Base-by-base conservation (phyloP, 768 basidiomycete species). In the Leccinum disarticulatum region DNA sequence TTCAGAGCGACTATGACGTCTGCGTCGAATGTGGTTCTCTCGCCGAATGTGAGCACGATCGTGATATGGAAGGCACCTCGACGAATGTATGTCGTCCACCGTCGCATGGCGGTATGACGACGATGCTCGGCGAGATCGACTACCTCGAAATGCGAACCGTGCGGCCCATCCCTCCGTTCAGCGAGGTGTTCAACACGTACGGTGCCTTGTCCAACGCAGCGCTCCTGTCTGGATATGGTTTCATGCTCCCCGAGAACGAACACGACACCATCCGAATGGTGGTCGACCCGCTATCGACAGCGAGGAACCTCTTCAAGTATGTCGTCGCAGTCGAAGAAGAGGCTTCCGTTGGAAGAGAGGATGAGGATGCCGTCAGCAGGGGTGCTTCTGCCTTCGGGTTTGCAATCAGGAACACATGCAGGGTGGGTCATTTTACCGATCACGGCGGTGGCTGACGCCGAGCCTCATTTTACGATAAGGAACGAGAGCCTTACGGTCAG, bases 151-250 rank as follows among this genome's bases (percentile, higher is more conserved):
- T 93, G 85, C 85, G 90, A 3, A 77, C 83, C 1, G 83, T 85
- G 60, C 69, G 72, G 14, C 63, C 73, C n/a, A 79, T 91, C 46
- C 71, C 74, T 8, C 76, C 83, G 0, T 73, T 74, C 43, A 75
- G 76, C 10, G 85, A 93, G 58, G 77, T 91, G 22, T 92, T 85
- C 78, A 93, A 93, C 70, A 88, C 88, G 1, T 93, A 93, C 67
- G 86, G 87, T n/a, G 73, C 76, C 3, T 75, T 91, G 38, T 76
- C 77, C 17, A 92, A 91, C 67, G 83, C 88, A 1, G 75, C 85
- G 65, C 79, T 93, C 14, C 76, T 91, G 54, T 77, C 76, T 15
- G 84, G 81, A 61, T 92, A 92, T 70, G 91, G 91, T 0, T 93
- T 93, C 68, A 69, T 78, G 28, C 78, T 92, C n/a, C 86, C 91